Evolutionary conservation across 2,329 filamentous ascomycete species (phyloP).

Genomic region (Metarhizium rileyi): DNA sequence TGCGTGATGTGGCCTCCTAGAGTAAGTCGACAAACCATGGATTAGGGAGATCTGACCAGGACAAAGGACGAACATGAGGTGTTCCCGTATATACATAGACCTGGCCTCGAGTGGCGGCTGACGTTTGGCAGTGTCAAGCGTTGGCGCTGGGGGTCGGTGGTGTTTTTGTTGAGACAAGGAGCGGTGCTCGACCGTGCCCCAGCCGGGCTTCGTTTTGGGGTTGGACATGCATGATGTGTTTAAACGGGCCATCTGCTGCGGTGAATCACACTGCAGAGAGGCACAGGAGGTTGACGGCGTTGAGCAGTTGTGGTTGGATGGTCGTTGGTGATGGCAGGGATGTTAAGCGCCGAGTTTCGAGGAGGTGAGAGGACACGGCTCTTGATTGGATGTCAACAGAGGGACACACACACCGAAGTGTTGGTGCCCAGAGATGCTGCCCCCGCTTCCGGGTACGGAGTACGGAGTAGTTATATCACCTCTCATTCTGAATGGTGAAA

Average conservation of each 20-base stretch:
- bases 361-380: conserved; percentile 3
- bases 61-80: conserved; percentile 26
- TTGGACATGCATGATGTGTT: conserved; percentile 4
- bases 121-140: conserved; percentile 32
- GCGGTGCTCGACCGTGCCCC: neutral
- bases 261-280: conserved; percentile 8
- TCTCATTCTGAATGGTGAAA: no score
- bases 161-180: neutral
- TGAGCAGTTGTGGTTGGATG: conserved; percentile 31
- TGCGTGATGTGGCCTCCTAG: conserved; percentile 32
- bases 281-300: conserved; percentile 4
- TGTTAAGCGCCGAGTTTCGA: conserved; percentile 28
- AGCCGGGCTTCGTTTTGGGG: neutral
- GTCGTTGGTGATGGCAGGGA: conserved; percentile 19
- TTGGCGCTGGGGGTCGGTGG: conserved; percentile 9
- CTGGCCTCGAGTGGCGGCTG: conserved; percentile 36
- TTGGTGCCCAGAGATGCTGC: neutral
- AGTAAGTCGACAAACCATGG: conserved; percentile 39
- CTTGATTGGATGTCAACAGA: conserved; percentile 4
- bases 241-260: neutral
- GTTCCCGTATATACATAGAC: conserved; percentile 38
- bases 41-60: conserved; percentile 36
- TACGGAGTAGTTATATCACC: no score
- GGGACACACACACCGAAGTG: neutral
- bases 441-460: conserved; percentile 3